These are phyloP conservation scores for Neofusicoccum umdonicola DNA, from an alignment of 2,329 filamentous ascomycete genomes.

Conservation along the genomic window DNA sequence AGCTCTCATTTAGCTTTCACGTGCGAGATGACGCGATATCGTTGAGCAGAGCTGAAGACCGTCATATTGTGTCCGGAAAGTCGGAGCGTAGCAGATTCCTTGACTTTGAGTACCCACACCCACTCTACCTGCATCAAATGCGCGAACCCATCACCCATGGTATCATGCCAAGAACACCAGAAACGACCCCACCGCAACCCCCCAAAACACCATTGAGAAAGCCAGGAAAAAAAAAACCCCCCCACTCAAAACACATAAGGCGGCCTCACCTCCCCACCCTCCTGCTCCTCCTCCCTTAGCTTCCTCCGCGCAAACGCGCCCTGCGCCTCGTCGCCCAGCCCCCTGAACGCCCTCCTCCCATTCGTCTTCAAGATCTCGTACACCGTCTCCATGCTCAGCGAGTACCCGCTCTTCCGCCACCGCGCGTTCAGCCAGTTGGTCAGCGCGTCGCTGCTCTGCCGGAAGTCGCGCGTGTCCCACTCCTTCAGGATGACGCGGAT, in stretches of 20 bases:
- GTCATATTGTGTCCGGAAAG: not conserved
- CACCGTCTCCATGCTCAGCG: slow-evolving; percentile 29
- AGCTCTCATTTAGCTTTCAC: too few species aligned
- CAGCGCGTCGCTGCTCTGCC: slow-evolving; percentile 13
- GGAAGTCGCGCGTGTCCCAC: slow-evolving; percentile 18
- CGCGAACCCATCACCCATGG: too few species aligned
- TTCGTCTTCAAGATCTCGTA: slow-evolving; percentile 35
- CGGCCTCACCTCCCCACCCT: not conserved
- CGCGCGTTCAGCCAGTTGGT: slow-evolving; percentile 13
- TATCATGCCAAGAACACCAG: too few species aligned
- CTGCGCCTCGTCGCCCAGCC: slow-evolving; percentile 33
- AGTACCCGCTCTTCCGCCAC: slow-evolving; percentile 17
- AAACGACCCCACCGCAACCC: too few species aligned
- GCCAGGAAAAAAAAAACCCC: too few species aligned
- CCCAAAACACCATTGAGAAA: too few species aligned
- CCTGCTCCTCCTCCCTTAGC: not conserved
- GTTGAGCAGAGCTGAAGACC: not conserved
- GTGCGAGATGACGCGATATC: not conserved
- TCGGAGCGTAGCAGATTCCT: too few species aligned
- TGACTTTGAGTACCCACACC: too few species aligned
- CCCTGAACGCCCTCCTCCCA: slow-evolving; percentile 34
- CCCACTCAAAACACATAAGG: not conserved
- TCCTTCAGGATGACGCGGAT: slow-evolving; percentile 17
- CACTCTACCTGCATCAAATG: too few species aligned
- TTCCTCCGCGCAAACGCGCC: slow-evolving; percentile 27